Base-by-base conservation (phyloP, 345 rosid genomes). In the Dipteronia sinensis region DNA sequence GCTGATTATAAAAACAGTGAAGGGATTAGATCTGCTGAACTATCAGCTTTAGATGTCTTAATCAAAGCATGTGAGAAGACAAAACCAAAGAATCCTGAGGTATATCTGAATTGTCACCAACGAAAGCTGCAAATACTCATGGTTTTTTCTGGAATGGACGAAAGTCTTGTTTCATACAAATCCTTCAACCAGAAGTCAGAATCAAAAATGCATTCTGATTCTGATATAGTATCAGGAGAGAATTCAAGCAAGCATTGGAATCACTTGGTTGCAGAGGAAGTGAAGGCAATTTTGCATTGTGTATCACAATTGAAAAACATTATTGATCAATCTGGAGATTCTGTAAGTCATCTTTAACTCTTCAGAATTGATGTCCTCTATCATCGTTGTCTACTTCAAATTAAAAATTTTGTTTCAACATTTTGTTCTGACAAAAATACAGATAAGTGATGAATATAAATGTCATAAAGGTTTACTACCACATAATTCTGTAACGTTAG, bases 61-160 rank as follows among this genome's bases (percentile, higher is more conserved):
- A 83, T 92, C 67, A 85, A 87, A 81, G 92, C 97, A 67, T 89
- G 97, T 82, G 87, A 88, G 84, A 88, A 87, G 84, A 77, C 84
- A 84, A 86, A 87, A 65, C 89, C 91, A 64, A 84, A 84, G 78
- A 83, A 92, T 72, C 63, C 74, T 67, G 99, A 91, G 81, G 85
- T 91, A 65, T 85, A 83, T 85, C 81, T 92, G 84, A 92, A 84
- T 77, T 88, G 94, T 89, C 97, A 88, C 78, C 86, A 83, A 74
- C 82, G 97, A 79, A 96, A 96, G 87, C 88, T 96, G 85, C 90
- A 91, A 80, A 76, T 94, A 71, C 89, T 96, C 74, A 73, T 87
- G 89, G 85, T 82, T 59, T 76, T 87, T 61, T 85, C 88, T 78
- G 93, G 92, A 69, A 78, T 85, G 82, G 86, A 78, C 79, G 86